phyloP scores from a whole-genome alignment of 257 asterid genomes.

The Fraxinus excelsior region DNA sequence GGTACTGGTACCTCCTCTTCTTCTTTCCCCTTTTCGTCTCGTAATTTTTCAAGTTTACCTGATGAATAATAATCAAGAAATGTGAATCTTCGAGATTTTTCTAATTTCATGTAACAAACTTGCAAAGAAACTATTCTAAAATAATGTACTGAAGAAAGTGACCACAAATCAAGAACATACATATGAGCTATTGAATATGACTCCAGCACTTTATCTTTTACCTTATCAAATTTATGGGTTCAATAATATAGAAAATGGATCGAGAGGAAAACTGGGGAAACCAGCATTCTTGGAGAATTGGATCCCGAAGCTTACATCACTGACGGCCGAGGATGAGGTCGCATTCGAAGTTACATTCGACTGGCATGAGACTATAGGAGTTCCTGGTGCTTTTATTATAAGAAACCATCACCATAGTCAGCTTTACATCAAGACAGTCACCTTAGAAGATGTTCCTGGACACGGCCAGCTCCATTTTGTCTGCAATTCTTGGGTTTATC shows the following conservation, averaged over 20 bases:
- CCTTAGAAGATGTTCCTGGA: constrained; percentile 65
- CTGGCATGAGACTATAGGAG: constrained; percentile 76
- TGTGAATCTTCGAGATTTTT: too few species aligned
- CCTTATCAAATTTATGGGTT: not conserved
- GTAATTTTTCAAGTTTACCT: not conserved
- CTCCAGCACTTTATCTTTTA: not conserved
- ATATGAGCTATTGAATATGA: too few species aligned
- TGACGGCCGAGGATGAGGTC: constrained; percentile 54
- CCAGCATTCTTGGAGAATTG: constrained; percentile 62
- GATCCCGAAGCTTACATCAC: constrained; percentile 56
- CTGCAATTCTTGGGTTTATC: constrained; percentile 94
- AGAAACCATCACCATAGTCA: constrained; percentile 69
- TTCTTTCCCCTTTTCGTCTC: not conserved
- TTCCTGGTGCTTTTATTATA: constrained; percentile 78
- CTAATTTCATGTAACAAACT: too few species aligned
- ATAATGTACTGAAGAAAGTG: too few species aligned
- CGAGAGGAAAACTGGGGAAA: constrained; percentile 73
- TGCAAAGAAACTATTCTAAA: too few species aligned
- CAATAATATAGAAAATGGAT: constrained; percentile 35
- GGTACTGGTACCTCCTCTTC: constrained; percentile 30
- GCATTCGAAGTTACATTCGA: constrained; percentile 45
- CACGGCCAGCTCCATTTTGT: constrained; percentile 60
- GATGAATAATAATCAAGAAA: not conserved
- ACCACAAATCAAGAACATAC: too few species aligned
- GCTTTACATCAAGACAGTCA: constrained; percentile 66